A percentile compares a stretch with the other conserved stretches of the same genome.
Evolutionary conservation across 192 early-diverging fungal genomes (phyloP).

Genomic region (Gonapodya prolifera): DNA sequence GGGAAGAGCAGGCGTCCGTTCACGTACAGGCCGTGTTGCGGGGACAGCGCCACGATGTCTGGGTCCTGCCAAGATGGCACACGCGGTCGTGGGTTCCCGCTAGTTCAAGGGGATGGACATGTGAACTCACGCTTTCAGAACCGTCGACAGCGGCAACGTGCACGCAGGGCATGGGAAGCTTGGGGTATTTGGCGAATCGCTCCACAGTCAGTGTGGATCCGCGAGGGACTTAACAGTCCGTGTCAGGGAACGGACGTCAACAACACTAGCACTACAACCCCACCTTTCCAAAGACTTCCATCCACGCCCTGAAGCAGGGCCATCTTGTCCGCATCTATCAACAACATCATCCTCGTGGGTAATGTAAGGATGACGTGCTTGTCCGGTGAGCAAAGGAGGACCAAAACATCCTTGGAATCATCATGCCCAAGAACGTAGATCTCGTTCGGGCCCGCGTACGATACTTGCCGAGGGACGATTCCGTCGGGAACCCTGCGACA

Average conservation of each 20-base stretch:
- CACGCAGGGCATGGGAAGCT: background rate
- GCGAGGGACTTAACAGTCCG: conserved; percentile 18
- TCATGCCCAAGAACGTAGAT: too few species aligned
- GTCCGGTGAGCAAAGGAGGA: too few species aligned
- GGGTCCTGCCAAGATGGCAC: conserved; percentile 14
- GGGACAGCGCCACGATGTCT: conserved; percentile 57
- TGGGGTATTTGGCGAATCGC: conserved; percentile 13
- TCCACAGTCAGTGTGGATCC: conserved; percentile 27
- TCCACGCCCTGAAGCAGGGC: too few species aligned
- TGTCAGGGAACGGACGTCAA: too few species aligned
- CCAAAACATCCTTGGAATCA: too few species aligned
- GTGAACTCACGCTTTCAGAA: background rate
- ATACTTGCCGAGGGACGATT: too few species aligned
- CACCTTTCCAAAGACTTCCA: too few species aligned
- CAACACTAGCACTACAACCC: too few species aligned
- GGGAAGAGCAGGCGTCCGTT: conserved; percentile 53
- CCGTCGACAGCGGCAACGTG: background rate
- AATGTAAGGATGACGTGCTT: too few species aligned
- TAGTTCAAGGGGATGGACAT: conserved; percentile 1
- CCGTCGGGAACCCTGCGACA: conserved; percentile 24
- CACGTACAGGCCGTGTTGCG: conserved; percentile 74
- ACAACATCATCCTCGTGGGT: too few species aligned
- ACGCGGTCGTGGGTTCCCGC: conserved; percentile 10
- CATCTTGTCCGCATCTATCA: too few species aligned
- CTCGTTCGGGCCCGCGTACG: too few species aligned